These are phyloP conservation scores for Fusarium metavorans DNA, from an alignment of 2,329 filamentous ascomycete genomes.

Conservation along the genomic window DNA sequence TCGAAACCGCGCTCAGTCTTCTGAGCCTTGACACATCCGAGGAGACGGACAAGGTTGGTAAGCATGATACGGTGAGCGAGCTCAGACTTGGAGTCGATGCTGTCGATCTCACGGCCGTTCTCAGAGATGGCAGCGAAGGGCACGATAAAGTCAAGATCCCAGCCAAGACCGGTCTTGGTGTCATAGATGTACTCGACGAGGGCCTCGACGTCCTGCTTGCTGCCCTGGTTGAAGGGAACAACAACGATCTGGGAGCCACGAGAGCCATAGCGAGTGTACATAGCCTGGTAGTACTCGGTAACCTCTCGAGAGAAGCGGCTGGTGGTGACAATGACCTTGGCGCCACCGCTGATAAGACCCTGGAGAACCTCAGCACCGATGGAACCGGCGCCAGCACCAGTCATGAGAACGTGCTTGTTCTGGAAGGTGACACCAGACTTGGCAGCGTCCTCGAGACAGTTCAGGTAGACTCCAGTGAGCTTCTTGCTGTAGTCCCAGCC, in stretches of 20 bases:
- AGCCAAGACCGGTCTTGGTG: slow-evolving; percentile 93
- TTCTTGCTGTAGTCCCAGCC: slow-evolving; percentile 99
- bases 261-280: slow-evolving; percentile 95
- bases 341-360: slow-evolving; percentile 94
- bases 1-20: slow-evolving; percentile 90
- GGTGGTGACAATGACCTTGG: slow-evolving; percentile 96
- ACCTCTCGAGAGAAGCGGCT: slow-evolving; percentile 97
- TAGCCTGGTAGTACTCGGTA: slow-evolving; percentile 98
- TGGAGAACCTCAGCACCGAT: slow-evolving; percentile 98
- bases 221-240: slow-evolving; percentile 98
- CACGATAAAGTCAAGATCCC: slow-evolving; percentile 96
- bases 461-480: slow-evolving; percentile 91
- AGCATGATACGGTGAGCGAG: slow-evolving; percentile 99
- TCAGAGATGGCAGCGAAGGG: slow-evolving; percentile 98
- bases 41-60: slow-evolving; percentile 92
- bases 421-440: slow-evolving; percentile 89
- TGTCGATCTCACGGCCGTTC: slow-evolving; percentile 97
- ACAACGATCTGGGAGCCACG: slow-evolving; percentile 97
- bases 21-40: slow-evolving; percentile 90
- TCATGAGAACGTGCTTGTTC: slow-evolving; percentile 98
- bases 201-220: slow-evolving; percentile 96
- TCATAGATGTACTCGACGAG: slow-evolving; percentile 97
- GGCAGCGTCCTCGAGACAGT: slow-evolving; percentile 90
- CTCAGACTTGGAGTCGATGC: slow-evolving; percentile 96
- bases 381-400: slow-evolving; percentile 95